A percentile compares a stretch with the other conserved stretches of the same genome.
Conservation (phyloP, 169 alveolate genomes). For the Eimeria necatrix region DNA sequence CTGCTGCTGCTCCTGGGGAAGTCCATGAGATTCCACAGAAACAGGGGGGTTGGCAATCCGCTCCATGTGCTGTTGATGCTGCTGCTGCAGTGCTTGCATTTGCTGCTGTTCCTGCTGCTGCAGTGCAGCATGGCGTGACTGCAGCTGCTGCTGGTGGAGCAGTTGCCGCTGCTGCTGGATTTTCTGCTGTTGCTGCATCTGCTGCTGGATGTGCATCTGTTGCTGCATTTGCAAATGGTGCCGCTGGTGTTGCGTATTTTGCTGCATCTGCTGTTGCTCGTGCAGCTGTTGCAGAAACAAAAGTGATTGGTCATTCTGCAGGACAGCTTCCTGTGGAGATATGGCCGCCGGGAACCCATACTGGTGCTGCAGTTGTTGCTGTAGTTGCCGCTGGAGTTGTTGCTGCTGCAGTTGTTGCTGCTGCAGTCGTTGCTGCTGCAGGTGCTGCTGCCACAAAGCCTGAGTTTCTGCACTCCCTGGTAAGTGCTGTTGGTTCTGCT, state of each 20-base stretch:
- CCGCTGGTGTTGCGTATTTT: neutral
- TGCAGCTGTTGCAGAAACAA: slow-evolving; percentile 24
- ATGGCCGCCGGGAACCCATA: slow-evolving; percentile 1
- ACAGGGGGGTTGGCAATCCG: neutral
- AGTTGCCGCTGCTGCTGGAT: slow-evolving; percentile 32
- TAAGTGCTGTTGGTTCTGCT: slow-evolving; percentile 13
- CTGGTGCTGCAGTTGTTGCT: slow-evolving; percentile 54
- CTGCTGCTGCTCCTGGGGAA: slow-evolving; percentile 2
- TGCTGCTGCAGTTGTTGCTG: slow-evolving; percentile 39
- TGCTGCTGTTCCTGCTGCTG: slow-evolving; percentile 22
- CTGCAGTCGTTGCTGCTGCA: neutral
- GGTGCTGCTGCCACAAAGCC: slow-evolving; percentile 24
- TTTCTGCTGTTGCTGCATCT: slow-evolving; percentile 14
- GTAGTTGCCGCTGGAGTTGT: slow-evolving; percentile 2
- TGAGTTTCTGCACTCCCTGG: neutral
- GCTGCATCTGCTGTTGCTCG: slow-evolving; percentile 42
- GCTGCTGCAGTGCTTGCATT: neutral
- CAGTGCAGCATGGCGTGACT: neutral
- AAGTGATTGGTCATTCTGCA: neutral
- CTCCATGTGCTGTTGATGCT: neutral
- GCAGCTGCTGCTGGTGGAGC: slow-evolving; percentile 4
- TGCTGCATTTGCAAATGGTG: neutral
- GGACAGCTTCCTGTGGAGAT: neutral
- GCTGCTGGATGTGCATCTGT: neutral
- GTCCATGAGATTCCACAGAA: neutral